These are phyloP conservation scores for Pseudogymnoascus sp. DNA, from an alignment of 2,329 filamentous ascomycete species.

Conservation along the genomic window DNA sequence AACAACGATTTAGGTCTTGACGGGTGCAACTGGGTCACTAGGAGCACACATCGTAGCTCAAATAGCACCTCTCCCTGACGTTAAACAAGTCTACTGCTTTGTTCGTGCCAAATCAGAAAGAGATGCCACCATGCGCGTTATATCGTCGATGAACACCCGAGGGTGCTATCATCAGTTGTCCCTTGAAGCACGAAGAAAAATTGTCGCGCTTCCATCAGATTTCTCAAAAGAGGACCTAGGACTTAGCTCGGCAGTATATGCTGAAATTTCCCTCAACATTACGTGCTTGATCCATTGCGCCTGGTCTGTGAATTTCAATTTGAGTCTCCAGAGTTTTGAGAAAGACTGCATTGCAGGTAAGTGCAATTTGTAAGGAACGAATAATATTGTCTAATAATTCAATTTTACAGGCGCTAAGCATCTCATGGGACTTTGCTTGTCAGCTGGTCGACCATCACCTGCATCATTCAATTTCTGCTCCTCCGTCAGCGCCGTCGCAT, in stretches of 20 bases:
- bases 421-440: slow-evolving; percentile 9
- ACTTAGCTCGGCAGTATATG: slow-evolving; percentile 20
- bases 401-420: slow-evolving; percentile 2
- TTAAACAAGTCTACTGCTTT: slow-evolving; percentile 44
- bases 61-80: slow-evolving; percentile 47
- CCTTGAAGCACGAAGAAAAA: slow-evolving; percentile 22
- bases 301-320: slow-evolving; percentile 24
- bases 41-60: slow-evolving; percentile 52
- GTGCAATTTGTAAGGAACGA: neutral
- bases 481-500: slow-evolving; percentile 29
- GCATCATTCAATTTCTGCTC: slow-evolving; percentile 31
- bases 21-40: slow-evolving; percentile 57
- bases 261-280: slow-evolving; percentile 21
- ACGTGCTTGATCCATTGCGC: slow-evolving; percentile 41
- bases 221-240: slow-evolving; percentile 35
- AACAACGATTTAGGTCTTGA: slow-evolving; percentile 37
- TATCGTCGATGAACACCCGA: slow-evolving; percentile 29
- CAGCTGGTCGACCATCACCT: slow-evolving; percentile 11
- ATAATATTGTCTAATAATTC: neutral
- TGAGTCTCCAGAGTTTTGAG: neutral
- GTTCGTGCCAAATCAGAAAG: slow-evolving; percentile 32
- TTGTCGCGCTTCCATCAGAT: slow-evolving; percentile 32
- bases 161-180: slow-evolving; percentile 26
- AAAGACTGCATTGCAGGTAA: slow-evolving; percentile 9
- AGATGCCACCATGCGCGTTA: slow-evolving; percentile 28